A percentile compares a stretch with the other conserved stretches of the same genome.
Evolutionary conservation across 306 rosid genomes (phyloP).

Genomic region (Corylus heterophylla): DNA sequence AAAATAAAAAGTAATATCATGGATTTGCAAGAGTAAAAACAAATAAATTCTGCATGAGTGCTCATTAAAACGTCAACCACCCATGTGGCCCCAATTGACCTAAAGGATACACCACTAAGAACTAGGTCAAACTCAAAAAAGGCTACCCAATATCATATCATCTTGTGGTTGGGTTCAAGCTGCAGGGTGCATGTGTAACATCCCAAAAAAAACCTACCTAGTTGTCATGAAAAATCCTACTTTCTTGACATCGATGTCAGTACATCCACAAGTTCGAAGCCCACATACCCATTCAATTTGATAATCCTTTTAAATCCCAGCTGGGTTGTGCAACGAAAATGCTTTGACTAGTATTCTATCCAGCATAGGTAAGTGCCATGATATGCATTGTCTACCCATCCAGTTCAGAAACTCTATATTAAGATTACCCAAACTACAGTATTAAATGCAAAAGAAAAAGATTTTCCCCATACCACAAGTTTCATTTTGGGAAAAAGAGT

Average conservation of each 20-base stretch:
- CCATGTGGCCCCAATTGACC: background rate
- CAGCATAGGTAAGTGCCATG: conserved; percentile 1
- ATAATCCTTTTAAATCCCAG: background rate
- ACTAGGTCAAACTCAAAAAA: background rate
- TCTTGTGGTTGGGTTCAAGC: background rate
- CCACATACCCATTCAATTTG: conserved; percentile 12
- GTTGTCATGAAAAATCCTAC: background rate
- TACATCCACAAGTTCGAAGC: conserved; percentile 1
- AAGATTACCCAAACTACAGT: background rate
- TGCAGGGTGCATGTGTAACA: no score
- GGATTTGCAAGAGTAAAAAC: conserved; percentile 14
- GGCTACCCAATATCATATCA: background rate
- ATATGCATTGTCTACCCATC: background rate
- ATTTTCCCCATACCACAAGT: background rate
- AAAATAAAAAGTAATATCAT: conserved; percentile 17
- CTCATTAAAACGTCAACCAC: conserved; percentile 19
- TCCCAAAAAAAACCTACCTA: background rate
- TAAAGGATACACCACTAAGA: background rate
- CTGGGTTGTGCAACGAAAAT: background rate
- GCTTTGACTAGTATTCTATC: background rate
- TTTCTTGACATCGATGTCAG: background rate
- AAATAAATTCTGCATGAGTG: conserved; percentile 4
- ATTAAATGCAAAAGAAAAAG: background rate
- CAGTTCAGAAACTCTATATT: background rate
- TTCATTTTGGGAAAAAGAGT: background rate